Base-by-base conservation (phyloP, 2,329 filamentous ascomycete genomes). In the Beauveria caledonica region DNA sequence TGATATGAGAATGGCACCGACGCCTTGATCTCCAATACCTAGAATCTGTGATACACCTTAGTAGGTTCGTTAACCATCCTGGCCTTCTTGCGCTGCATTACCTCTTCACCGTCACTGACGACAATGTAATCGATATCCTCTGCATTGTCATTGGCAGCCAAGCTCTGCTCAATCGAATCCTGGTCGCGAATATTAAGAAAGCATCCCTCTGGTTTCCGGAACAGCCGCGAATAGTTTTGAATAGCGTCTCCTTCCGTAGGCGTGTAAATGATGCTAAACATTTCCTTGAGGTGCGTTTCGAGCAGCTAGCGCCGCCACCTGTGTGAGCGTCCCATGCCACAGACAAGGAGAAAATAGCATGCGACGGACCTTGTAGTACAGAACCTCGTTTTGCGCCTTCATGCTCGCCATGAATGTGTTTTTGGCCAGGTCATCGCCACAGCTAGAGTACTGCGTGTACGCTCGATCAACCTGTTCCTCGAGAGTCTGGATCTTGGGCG, bases 161-260 rank as follows among this genome's bases (percentile, higher is more conserved):
- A 74, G 62, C 86, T 81, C 50, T 86, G 77, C 39, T 87, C 80
- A 2, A 95, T 82, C 5, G 82, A 76, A 42, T 88, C 85, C 5
- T 81, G 73, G 59, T 92, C 84, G 19, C 84, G 77, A 52, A 95
- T 88, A 66, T 88, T 90, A 55, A 95, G 73, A 65, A 91, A 95
- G 66, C 89, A 91, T 0, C 92, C 92, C 65, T 93, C 88, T 0
- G 91, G 89, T 19, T 83, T 79, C 11, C 92, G 78, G 68, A 96
- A 96, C 0, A 94, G 71, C 0, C 86, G 77, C 0, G 90, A 94
- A 69, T 90, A 96, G 64, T 92, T 89, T 65, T 90, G 84, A 55
- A 96, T 96, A 0, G 92, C 92, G 45, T 95, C 90, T 9, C 89
- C 90, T 73, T 96, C 91, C 0, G 92, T 96, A 0, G 92, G 92